Percentiles rank a stretch among this genome's conserved stretches.
phyloP scores from a whole-genome alignment of 768 basidiomycete species.

The button mushroom (Agaricus bisporus) region DNA sequence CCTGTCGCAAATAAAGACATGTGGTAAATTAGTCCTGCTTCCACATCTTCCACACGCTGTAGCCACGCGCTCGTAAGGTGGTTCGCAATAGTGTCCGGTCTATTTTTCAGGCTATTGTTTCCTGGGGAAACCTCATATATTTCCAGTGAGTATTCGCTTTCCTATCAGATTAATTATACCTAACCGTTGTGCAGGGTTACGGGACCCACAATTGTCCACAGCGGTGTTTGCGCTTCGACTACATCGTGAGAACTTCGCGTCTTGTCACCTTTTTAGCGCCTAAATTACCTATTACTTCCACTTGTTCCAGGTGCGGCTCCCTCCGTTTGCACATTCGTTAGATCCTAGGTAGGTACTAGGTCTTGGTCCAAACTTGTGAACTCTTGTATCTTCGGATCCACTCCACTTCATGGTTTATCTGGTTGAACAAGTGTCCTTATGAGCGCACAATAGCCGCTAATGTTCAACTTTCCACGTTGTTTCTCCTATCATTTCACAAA shows the following conservation, averaged over 20 bases:
- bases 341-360: conserved; percentile 38
- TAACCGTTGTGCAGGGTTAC: conserved; percentile 15
- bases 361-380: conserved; percentile 2
- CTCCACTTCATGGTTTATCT: conserved; percentile 6
- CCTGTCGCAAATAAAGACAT: conserved; percentile 36
- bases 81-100: not conserved
- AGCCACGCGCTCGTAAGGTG: conserved; percentile 10
- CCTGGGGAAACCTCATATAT: conserved; percentile 19
- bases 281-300: conserved; percentile 8
- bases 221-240: conserved; percentile 11
- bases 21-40: conserved; percentile 19
- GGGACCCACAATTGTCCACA: conserved; percentile 55
- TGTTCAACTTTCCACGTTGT: conserved; percentile 14
- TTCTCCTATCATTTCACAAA: conserved; percentile 15
- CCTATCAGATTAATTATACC: conserved; percentile 17
- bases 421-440: conserved; percentile 17
- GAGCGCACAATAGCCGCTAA: conserved; percentile 28
- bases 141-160: conserved; percentile 17
- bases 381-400: conserved; percentile 1
- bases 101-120: not conserved
- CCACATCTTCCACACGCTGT: conserved; percentile 22
- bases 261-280: conserved; percentile 11
- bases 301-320: conserved; percentile 57
- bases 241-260: conserved; percentile 9
- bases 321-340: conserved; percentile 61